phyloP scores from a whole-genome alignment of 2,329 filamentous ascomycete genomes.

The Curvularia sp. region DNA sequence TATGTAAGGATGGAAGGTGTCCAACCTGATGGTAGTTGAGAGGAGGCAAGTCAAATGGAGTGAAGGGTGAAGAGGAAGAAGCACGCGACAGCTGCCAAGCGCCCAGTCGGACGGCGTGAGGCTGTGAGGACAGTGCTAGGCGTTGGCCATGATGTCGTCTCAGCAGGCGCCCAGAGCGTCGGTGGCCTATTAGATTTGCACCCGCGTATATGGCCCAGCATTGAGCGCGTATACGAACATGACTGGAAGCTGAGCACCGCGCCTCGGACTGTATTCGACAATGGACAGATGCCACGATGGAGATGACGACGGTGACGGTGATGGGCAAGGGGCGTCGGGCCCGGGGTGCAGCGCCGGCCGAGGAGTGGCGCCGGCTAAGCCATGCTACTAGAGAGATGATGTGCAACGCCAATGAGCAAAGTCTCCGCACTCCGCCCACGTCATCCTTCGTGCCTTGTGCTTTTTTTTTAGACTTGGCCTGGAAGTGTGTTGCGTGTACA shows the following conservation, averaged over 20 bases:
- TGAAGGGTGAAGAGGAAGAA: constrained; percentile 2
- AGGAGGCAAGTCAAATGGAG: neutral
- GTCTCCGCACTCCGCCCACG: constrained; percentile 22
- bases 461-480: constrained; percentile 11
- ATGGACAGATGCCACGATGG: neutral
- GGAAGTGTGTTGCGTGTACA: constrained; percentile 4
- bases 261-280: neutral
- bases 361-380: neutral
- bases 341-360: constrained; percentile 5
- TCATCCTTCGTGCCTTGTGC: constrained; percentile 15
- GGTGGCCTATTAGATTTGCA: neutral
- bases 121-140: constrained; percentile 23
- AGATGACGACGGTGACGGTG: neutral
- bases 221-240: neutral
- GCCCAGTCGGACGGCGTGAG: constrained; percentile 26
- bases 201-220: neutral
- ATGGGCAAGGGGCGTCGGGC: neutral
- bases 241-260: neutral
- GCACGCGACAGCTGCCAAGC: constrained; percentile 28
- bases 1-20: neutral
- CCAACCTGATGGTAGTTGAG: neutral
- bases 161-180: constrained; percentile 22
- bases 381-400: constrained; percentile 5
- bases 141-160: constrained; percentile 17
- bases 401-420: constrained; percentile 3